Conservation (phyloP, 2,329 filamentous ascomycete species). For the Myriosclerotinia scirpicola region DNA sequence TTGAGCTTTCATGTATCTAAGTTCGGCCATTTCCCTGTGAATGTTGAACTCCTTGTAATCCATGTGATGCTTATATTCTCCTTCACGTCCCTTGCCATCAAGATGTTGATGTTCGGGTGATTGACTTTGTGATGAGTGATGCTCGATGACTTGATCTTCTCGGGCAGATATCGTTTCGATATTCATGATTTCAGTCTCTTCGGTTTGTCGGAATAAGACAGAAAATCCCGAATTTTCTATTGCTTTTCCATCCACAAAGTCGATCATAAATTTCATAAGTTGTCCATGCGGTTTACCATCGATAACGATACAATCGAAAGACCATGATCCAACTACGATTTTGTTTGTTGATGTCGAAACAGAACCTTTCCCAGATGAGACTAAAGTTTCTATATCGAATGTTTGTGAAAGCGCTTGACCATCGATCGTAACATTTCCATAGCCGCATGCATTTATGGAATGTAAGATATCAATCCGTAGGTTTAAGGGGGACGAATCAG, state of each 20-base stretch:
- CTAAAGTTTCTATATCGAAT: slow-evolving; percentile 24
- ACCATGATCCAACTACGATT: slow-evolving; percentile 49
- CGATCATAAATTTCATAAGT: slow-evolving; percentile 47
- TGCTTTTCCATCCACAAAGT: slow-evolving; percentile 46
- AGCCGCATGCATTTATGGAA: slow-evolving; percentile 49
- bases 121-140: slow-evolving; percentile 30
- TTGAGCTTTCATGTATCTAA: slow-evolving; percentile 47
- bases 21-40: slow-evolving; percentile 47
- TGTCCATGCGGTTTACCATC: slow-evolving; percentile 46
- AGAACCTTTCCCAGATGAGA: slow-evolving; percentile 43
- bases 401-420: slow-evolving; percentile 46
- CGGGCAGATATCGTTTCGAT: slow-evolving; percentile 45
- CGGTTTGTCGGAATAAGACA: slow-evolving; percentile 49
- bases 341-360: slow-evolving; percentile 45
- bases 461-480: slow-evolving; percentile 49
- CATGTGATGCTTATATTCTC: not conserved
- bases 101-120: slow-evolving; percentile 20
- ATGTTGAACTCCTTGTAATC: slow-evolving; percentile 36
- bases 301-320: slow-evolving; percentile 48
- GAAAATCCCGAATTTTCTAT: slow-evolving; percentile 46
- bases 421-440: slow-evolving; percentile 50
- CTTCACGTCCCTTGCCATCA: slow-evolving; percentile 17
- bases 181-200: slow-evolving; percentile 45
- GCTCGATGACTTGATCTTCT: slow-evolving; percentile 33
- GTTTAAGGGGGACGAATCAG: slow-evolving; percentile 28